Evolutionary conservation across 2,329 filamentous ascomycete species (phyloP), one percentile per base, ranked within the genome.

Genomic region (Colletotrichum incanum): DNA sequence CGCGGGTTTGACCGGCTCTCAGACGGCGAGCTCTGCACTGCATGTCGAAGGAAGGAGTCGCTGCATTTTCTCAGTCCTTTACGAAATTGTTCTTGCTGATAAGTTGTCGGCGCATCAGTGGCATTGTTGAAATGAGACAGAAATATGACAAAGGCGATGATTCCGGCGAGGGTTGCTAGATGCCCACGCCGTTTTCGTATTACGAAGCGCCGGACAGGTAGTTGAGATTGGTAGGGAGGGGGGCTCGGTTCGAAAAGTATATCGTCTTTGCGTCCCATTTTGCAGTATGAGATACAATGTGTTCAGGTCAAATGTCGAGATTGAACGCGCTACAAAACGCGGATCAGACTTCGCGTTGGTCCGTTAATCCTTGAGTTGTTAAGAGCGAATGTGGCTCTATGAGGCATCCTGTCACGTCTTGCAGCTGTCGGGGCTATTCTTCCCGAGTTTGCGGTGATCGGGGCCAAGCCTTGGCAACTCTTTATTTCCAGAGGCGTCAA

Each of bases 211-310:
- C 49, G 28, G 28, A 39, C 20, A 11, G 58, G 28, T 20, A 28
- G 49, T 16, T 49, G n/a, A 18, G 28, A 28, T 26, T 49, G 58
- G 23, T 68, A 68, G 2, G 65, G 65, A 43, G 65, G 65, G 16
- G 65, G 65, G 12, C 59, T 63, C 31, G n/a, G 20, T 31, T 63
- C 65, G n/a, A 63, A 56, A 4, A 49, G 3, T 18, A 18, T 23
- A 5, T 56, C 65, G 39, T 50, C 39, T 56, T 63, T 56, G n/a
- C 28, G n/a, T 26, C 31, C n/a, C 58, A 68, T 68, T n/a, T 55
- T 56, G 47, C 31, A 7, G 45, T 41, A 18, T 6, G 16, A 12
- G 14, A 43, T 5, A 18, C 12, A 43, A 43, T 18, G 2, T 43
- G 14, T 34, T 54, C 6, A 34, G 20, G 11, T n/a, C 16, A 54